Percentiles rank a stretch among this genome's conserved stretches.
Evolutionary conservation across 1,139 yeast species (phyloP).

Genomic region (Taphrina sp.): DNA sequence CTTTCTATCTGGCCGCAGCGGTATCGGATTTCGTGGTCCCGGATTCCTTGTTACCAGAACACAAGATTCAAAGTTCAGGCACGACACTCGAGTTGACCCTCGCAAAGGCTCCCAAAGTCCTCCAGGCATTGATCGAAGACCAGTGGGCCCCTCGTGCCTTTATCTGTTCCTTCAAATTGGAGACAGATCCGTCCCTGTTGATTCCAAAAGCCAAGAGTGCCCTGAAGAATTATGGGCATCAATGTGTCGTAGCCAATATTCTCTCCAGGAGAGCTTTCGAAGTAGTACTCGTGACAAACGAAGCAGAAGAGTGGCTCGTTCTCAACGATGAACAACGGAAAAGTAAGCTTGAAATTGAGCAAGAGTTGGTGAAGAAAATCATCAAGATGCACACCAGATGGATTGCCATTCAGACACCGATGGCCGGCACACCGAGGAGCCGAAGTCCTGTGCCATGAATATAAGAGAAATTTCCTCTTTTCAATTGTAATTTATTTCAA

Average conservation of each 20-base stretch:
- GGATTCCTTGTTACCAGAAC: constrained; percentile 77
- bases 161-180: constrained; percentile 92
- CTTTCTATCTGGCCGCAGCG: constrained; percentile 93
- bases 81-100: constrained; percentile 75
- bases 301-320: constrained; percentile 20
- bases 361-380: constrained; percentile 13
- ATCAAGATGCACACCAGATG: constrained; percentile 10
- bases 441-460: constrained; percentile 12
- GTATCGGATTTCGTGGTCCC: constrained; percentile 96
- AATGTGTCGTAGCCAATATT: constrained; percentile 89
- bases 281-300: constrained; percentile 69
- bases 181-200: constrained; percentile 73
- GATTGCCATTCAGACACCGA: constrained; percentile 25
- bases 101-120: constrained; percentile 94
- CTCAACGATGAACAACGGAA: background rate
- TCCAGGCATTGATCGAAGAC: constrained; percentile 78
- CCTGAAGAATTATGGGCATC: constrained; percentile 80
- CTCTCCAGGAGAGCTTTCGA: constrained; percentile 83
- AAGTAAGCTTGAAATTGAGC: constrained; percentile 40
- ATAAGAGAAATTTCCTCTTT: background rate
- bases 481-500: too few species aligned
- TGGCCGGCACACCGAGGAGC: constrained; percentile 13
- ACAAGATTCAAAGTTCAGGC: constrained; percentile 70
- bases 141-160: constrained; percentile 90
- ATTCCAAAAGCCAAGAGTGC: constrained; percentile 76